These are phyloP conservation scores for Penicillium soppii DNA, from an alignment of 495 filamentous ascomycete species.

Conservation along the genomic window DNA sequence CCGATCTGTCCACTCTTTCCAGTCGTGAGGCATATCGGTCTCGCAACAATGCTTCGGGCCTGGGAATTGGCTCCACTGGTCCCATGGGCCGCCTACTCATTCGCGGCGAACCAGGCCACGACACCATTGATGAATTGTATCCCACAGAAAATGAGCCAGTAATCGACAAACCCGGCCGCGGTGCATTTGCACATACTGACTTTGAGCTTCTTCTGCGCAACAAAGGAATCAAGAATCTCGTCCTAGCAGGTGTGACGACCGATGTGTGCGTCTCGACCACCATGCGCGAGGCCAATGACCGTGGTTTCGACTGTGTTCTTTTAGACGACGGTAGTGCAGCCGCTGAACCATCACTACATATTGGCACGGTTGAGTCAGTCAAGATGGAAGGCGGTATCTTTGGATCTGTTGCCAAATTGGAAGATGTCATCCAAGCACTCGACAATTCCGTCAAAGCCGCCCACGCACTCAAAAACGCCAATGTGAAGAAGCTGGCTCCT, in stretches of 20 bases:
- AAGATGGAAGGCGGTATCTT: conserved; percentile 62
- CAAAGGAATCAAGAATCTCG: conserved; percentile 63
- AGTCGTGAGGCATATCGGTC: conserved; percentile 56
- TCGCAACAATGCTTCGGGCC: conserved; percentile 50
- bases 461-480: conserved; percentile 41
- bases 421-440: conserved; percentile 51
- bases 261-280: conserved; percentile 71
- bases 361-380: conserved; percentile 50
- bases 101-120: conserved; percentile 63
- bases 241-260: conserved; percentile 66
- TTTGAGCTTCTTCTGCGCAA: conserved; percentile 60
- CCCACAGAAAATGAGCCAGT: conserved; percentile 57
- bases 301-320: conserved; percentile 69
- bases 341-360: conserved; percentile 46
- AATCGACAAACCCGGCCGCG: conserved; percentile 66
- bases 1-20: conserved; percentile 59
- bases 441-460: too few relatives aligned
- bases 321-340: conserved; percentile 55
- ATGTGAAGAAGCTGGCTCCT: conserved; percentile 47
- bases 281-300: conserved; percentile 69
- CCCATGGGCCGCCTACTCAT: conserved; percentile 64
- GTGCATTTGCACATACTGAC: conserved; percentile 67
- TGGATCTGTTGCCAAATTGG: conserved; percentile 46
- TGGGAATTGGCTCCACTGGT: conserved; percentile 60
- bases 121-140: conserved; percentile 58